A percentile compares a stretch with the other conserved stretches of the same genome.
Evolutionary conservation across 208 protist species (phyloP).

Genomic region (Wallacemonas sp.): DNA sequence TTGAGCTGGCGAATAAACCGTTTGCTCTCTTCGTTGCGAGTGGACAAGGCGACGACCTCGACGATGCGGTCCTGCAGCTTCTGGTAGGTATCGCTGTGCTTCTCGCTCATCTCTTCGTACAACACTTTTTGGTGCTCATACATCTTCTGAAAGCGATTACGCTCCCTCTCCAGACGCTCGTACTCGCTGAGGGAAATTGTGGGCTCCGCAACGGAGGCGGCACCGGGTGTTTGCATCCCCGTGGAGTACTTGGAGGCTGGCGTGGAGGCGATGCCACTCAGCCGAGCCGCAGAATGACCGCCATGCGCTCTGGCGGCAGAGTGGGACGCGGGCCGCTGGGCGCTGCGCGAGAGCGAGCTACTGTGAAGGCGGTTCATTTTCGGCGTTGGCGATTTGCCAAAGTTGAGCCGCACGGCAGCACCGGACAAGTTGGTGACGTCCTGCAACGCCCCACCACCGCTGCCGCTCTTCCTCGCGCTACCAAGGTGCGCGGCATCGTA

Average conservation of each 20-base stretch:
- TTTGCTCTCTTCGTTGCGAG: conserved; percentile 88
- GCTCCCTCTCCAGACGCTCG: conserved; percentile 66
- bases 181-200: conserved; percentile 56
- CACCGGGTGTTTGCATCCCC: neutral
- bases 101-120: conserved; percentile 83
- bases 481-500: conserved; percentile 63
- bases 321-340: conserved; percentile 19
- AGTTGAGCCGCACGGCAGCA: conserved; percentile 20
- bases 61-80: conserved; percentile 86
- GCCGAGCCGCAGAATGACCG: conserved; percentile 14
- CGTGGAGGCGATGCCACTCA: neutral
- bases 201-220: conserved; percentile 26
- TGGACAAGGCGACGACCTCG: conserved; percentile 84
- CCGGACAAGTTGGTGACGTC: conserved; percentile 40
- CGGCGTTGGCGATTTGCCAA: conserved; percentile 57
- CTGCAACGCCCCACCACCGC: conserved; percentile 27
- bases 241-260: neutral
- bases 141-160: conserved; percentile 85
- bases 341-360: conserved; percentile 9
- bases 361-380: conserved; percentile 30
- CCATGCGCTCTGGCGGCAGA: conserved; percentile 18
- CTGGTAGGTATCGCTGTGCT: conserved; percentile 69
- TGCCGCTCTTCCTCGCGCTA: conserved; percentile 14
- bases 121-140: conserved; percentile 86
- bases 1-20: conserved; percentile 90